Evolutionary conservation across 2,329 filamentous ascomycete species (phyloP).

Genomic region (Metarhizium rileyi): DNA sequence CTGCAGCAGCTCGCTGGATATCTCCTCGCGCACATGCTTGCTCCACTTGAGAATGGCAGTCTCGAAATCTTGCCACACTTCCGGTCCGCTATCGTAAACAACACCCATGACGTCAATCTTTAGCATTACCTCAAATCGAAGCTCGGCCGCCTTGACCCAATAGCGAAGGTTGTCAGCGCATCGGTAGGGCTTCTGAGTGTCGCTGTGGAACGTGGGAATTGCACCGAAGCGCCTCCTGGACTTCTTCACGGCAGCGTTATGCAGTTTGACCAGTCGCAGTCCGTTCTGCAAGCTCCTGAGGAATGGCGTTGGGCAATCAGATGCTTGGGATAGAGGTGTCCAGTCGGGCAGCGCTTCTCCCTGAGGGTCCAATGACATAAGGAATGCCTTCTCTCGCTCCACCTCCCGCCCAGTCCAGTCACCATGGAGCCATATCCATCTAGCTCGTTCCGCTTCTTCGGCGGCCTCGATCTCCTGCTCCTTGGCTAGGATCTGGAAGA

Average conservation of each 20-base stretch:
- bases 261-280: constrained; percentile 70
- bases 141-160: constrained; percentile 92
- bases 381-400: constrained; percentile 72
- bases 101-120: constrained; percentile 79
- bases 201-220: constrained; percentile 82
- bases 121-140: constrained; percentile 82
- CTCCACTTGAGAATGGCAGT: constrained; percentile 77
- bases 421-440: constrained; percentile 70
- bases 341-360: constrained; percentile 57
- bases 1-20: constrained; percentile 53
- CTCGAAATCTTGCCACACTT: constrained; percentile 76
- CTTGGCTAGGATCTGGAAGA: constrained; percentile 63
- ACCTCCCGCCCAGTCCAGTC: constrained; percentile 69
- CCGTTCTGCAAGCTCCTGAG: constrained; percentile 68
- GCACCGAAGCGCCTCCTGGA: constrained; percentile 81
- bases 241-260: constrained; percentile 80
- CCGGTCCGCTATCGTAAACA: constrained; percentile 61
- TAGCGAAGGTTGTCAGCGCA: constrained; percentile 88
- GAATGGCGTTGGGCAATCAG: constrained; percentile 60
- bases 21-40: constrained; percentile 69
- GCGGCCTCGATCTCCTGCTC: constrained; percentile 70
- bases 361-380: constrained; percentile 61
- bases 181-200: constrained; percentile 90
- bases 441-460: constrained; percentile 59
- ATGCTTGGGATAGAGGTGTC: constrained; percentile 35